Conservation (phyloP, 768 basidiomycete species). For the Lactarius evosmus region DNA sequence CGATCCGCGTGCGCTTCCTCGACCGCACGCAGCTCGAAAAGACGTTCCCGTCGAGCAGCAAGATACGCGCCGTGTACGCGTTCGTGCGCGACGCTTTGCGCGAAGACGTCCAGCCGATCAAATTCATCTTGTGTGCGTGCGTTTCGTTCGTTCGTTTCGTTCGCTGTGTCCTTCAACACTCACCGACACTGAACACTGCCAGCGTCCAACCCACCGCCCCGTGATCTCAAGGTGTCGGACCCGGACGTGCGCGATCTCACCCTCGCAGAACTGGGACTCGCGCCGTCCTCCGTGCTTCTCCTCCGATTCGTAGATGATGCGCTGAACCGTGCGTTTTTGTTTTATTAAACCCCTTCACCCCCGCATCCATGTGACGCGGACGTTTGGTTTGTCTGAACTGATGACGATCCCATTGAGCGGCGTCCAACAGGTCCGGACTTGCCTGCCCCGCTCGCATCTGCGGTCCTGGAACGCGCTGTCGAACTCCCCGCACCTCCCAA, state of each 20-base stretch:
- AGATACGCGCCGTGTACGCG: constrained; percentile 79
- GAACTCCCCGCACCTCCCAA: constrained; percentile 62
- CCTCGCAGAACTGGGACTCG: constrained; percentile 66
- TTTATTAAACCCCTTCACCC: not conserved
- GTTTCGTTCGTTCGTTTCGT: not conserved
- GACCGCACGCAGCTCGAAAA: constrained; percentile 82
- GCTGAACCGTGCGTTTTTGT: constrained; percentile 56
- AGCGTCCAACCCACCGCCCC: constrained; percentile 82
- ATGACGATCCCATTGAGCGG: not conserved
- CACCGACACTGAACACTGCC: constrained; percentile 5
- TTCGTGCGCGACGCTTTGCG: constrained; percentile 71
- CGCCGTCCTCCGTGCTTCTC: constrained; percentile 76
- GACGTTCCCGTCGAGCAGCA: constrained; percentile 70
- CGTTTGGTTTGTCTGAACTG: no score
- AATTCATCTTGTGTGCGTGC: constrained; percentile 78
- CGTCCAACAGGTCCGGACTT: constrained; percentile 47
- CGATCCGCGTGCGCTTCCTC: constrained; percentile 75
- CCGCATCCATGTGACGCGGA: no score
- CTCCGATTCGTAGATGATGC: constrained; percentile 71
- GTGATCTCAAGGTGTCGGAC: constrained; percentile 82
- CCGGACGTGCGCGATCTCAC: constrained; percentile 63
- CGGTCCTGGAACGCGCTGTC: constrained; percentile 54
- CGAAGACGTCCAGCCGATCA: constrained; percentile 73
- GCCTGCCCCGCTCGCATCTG: constrained; percentile 61
- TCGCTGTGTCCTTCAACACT: not conserved